A percentile compares a stretch with the other conserved stretches of the same genome.
Evolutionary conservation across 192 early-diverging fungal species (phyloP).

Genomic region (Chytriomyces hyalinus): DNA sequence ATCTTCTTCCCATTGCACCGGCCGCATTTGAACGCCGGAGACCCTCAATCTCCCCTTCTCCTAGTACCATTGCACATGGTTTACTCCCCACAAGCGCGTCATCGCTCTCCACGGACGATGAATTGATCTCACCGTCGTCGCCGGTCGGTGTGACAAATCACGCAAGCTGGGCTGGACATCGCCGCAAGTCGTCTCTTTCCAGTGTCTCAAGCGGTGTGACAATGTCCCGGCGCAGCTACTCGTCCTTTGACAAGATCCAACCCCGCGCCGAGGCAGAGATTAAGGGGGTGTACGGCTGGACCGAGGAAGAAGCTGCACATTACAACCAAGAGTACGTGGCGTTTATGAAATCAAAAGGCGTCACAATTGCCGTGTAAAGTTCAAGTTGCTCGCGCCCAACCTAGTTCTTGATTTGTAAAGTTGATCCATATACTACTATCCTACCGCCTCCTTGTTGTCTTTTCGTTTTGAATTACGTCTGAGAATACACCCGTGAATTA

Average conservation of each 20-base stretch:
- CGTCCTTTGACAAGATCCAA: background rate
- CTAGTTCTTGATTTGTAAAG: no score
- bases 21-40: slow-evolving; percentile 18
- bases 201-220: no score
- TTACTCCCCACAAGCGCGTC: slow-evolving; percentile 1
- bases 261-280: background rate
- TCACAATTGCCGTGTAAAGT: slow-evolving; percentile 5
- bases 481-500: no score
- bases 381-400: no score
- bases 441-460: no score
- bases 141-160: background rate
- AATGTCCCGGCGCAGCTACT: background rate
- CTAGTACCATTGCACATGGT: no score
- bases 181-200: no score
- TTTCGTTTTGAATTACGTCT: no score
- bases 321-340: slow-evolving; percentile 16
- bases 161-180: background rate
- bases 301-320: slow-evolving; percentile 23
- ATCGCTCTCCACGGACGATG: background rate
- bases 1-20: slow-evolving; percentile 20
- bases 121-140: background rate
- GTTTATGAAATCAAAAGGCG: slow-evolving; percentile 23
- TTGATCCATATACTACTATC: no score
- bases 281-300: slow-evolving; percentile 28
- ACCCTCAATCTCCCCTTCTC: background rate